Base-by-base conservation (phyloP, 2,329 filamentous ascomycete species). In the Sporothrix schenckii region DNA sequence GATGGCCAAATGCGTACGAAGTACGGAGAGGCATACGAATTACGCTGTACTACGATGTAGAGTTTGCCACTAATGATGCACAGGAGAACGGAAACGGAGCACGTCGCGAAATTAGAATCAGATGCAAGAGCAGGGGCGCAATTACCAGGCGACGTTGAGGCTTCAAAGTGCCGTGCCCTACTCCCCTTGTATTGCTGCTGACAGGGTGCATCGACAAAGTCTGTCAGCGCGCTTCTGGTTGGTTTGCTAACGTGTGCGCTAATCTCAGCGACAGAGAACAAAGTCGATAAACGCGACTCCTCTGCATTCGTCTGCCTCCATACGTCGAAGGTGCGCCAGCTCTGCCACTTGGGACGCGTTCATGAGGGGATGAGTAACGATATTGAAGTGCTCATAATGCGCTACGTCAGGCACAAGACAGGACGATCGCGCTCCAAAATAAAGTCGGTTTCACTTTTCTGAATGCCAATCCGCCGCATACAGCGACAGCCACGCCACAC, bases 121-220 rank as follows among this genome's bases (percentile, higher is more conserved):
- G 58, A 47, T 27, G 58, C 58, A 63, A 47, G 56, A 63, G 58
- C 58, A 63, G 58, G 58, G 56, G 58, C 47, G n/a, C 4, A 30
- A 30, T 30, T 30, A 30, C 58, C 58, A n/a, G 14, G 39, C 21
- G 24, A 30, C 11, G 58, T n/a, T n/a, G 56, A 47, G 41, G 41
- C 41, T 24, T 2, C 24, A 24, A 24, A n/a, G n/a, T n/a, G n/a
- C n/a, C n/a, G 24, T 24, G 24, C 24, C 24, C 24, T 24, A 24
- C 24, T 2, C 24, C 24, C 56, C 34, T 61, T 24, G 39, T 44
- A 16, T 44, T 34, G 54, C 58, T 63, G 58, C 58, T 63, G 58
- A 63, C 58, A 63, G 5, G n/a, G 39, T 27, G 39, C 13, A 14
- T 44, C n/a, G 4, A 21, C 39, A 19, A 34, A 13, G 39, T 34